A percentile compares a stretch with the other conserved stretches of the same genome.
phyloP scores from a whole-genome alignment of 2,329 filamentous ascomycete genomes.

The Lasiodiplodia hormozganensis region DNA sequence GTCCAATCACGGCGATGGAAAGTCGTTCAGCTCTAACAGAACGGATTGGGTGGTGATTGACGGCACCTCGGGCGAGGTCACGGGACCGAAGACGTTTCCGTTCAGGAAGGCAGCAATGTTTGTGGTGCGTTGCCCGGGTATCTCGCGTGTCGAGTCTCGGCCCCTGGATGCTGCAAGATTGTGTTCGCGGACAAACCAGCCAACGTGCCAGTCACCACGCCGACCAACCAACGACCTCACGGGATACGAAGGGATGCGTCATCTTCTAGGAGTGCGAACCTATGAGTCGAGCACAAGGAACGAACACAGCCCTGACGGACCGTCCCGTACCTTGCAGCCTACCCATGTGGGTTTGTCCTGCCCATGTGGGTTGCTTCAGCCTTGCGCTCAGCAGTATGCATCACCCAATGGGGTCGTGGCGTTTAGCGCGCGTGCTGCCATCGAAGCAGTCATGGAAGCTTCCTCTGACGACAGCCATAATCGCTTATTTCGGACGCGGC shows the following conservation, averaged over 20 bases:
- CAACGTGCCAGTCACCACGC: background rate
- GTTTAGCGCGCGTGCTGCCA: background rate
- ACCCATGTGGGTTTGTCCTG: slow-evolving; percentile 11
- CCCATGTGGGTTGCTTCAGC: slow-evolving; percentile 7
- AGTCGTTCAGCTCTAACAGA: background rate
- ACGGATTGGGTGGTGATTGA: background rate
- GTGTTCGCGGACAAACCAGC: slow-evolving; percentile 9
- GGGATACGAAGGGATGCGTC: slow-evolving; percentile 6
- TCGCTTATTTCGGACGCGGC: background rate
- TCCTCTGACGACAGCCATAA: background rate
- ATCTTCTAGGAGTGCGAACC: slow-evolving; percentile 1
- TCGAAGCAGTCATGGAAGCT: background rate
- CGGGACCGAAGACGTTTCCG: background rate
- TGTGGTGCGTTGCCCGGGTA: background rate
- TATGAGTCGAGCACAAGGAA: slow-evolving; percentile 10
- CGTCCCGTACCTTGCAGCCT: slow-evolving; percentile 23
- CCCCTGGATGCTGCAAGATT: slow-evolving; percentile 4
- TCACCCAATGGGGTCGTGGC: background rate
- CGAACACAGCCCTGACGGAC: slow-evolving; percentile 10
- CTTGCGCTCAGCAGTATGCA: background rate
- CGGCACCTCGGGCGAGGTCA: background rate
- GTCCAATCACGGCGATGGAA: background rate
- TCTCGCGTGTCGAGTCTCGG: slow-evolving; percentile 5
- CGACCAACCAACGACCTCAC: background rate
- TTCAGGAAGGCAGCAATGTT: background rate